Conservation (phyloP, 495 filamentous ascomycete species). For the Thermothielavioides terrestris region DNA sequence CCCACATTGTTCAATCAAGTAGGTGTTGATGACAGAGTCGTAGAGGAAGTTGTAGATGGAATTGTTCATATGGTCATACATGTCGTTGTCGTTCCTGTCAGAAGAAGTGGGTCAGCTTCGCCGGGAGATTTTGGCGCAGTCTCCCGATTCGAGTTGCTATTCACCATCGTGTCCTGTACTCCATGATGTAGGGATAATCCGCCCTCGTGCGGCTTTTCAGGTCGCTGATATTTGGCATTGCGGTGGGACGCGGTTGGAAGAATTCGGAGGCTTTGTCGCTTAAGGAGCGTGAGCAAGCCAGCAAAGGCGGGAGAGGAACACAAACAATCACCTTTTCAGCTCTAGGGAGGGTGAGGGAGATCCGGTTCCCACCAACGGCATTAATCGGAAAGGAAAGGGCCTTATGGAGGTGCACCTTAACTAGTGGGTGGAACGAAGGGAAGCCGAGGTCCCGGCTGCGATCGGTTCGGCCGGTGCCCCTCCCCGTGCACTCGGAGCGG, state of each 20-base stretch:
- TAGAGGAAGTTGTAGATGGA: slow-evolving; percentile 72
- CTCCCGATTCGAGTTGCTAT: too few species aligned
- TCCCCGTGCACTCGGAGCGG: neutral
- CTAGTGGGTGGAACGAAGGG: too few species aligned
- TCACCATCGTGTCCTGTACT: slow-evolving; percentile 86
- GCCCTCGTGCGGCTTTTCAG: slow-evolving; percentile 56
- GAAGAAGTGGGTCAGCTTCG: neutral
- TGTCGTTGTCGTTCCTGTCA: slow-evolving; percentile 74
- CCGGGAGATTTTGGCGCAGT: too few species aligned
- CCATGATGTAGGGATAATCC: slow-evolving; percentile 72
- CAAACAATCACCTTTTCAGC: too few species aligned
- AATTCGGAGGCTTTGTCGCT: too few species aligned
- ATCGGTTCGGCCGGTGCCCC: neutral
- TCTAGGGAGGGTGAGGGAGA: too few species aligned
- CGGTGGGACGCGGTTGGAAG: too few species aligned
- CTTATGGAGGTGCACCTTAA: too few species aligned
- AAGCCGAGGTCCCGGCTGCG: slow-evolving; percentile 5
- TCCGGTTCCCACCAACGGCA: too few species aligned
- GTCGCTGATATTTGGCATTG: slow-evolving; percentile 30
- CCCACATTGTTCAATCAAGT: slow-evolving; percentile 71
- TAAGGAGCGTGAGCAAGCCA: too few species aligned
- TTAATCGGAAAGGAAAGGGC: too few species aligned
- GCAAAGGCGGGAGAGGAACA: too few species aligned
- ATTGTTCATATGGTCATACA: slow-evolving; percentile 87
- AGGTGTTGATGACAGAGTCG: slow-evolving; percentile 86